Evolutionary conservation across 495 filamentous ascomycete species (phyloP), one percentile per base, ranked within the genome.

Genomic region (Astrocystis sublimbata): DNA sequence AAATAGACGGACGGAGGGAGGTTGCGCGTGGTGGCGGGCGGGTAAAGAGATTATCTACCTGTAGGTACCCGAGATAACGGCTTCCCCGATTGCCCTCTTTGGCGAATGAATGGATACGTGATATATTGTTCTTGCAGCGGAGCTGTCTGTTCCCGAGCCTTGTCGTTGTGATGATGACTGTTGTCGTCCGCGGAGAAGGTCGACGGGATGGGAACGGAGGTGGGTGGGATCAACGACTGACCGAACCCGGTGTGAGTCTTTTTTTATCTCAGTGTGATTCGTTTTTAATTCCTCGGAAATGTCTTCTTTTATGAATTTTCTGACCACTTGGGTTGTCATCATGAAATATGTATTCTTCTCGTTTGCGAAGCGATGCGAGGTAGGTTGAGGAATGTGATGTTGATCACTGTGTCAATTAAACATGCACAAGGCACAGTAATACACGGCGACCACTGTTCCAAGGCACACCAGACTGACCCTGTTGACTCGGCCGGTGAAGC

Each of bases 351-450:
- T n/a, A n/a, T n/a, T n/a, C n/a, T n/a, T n/a, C n/a, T n/a, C n/a
- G n/a, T n/a, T n/a, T n/a, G n/a, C n/a, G n/a, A n/a, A n/a, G n/a
- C n/a, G n/a, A n/a, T n/a, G n/a, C n/a, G n/a, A n/a, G n/a, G n/a
- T n/a, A n/a, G n/a, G n/a, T n/a, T n/a, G n/a, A n/a, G n/a, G n/a
- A n/a, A n/a, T 50, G 72, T 82, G 19, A 76, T 81, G 61, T 58
- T 85, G 55, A 75, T 85, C 38, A 80, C 79, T 9, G 83, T 81
- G 21, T 75, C 71, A 65, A 65, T 81, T 10, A 70, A 68, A 19
- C 83, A 85, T 59, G 81, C 78, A 10, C 75, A 76, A 59, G 78
- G 80, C 1, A 82, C 78, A 9, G 58, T 74, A 35, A 77, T 83
- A 45, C 78, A 82, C 50, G 78, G 79, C 2, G 65, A 80, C 57